Conservation (phyloP, 805 yeast species). For the Starmera pachycereana region DNA sequence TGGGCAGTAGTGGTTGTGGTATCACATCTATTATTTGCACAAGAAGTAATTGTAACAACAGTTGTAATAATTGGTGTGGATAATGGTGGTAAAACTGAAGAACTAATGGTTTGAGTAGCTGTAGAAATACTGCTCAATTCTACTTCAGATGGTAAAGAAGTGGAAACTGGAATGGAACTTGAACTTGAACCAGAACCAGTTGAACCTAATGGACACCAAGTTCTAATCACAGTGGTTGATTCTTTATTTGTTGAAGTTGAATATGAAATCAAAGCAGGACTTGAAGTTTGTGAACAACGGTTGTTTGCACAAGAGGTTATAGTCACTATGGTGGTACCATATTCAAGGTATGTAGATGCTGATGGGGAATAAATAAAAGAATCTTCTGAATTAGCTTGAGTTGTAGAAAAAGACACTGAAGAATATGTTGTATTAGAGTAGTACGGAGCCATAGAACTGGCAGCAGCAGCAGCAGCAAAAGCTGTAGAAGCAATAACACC, state of each 20-base stretch:
- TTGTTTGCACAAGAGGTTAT: constrained; percentile 12
- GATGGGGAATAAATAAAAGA: background rate
- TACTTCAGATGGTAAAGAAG: too few relatives aligned
- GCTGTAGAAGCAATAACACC: background rate
- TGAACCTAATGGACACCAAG: constrained; percentile 2
- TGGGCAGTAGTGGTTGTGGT: constrained; percentile 10
- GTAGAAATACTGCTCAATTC: background rate
- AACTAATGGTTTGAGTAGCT: background rate
- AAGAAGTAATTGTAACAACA: constrained; percentile 17
- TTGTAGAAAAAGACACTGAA: background rate
- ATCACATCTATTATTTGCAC: constrained; percentile 6
- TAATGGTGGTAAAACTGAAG: background rate
- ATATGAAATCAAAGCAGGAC: constrained; percentile 10
- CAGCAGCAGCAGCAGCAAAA: background rate
- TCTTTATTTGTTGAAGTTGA: background rate
- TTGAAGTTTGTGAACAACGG: constrained; percentile 6
- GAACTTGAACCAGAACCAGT: background rate
- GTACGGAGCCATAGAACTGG: background rate
- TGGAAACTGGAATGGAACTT: too few relatives aligned
- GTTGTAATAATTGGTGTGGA: constrained; percentile 11
- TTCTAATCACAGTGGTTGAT: background rate
- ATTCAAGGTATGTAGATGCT: constrained; percentile 1
- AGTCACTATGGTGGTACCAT: constrained; percentile 9
- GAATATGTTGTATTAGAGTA: background rate
- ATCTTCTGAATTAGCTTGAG: background rate